These are phyloP conservation scores for Enterospora canceri DNA, from an alignment of 371 early-diverging fungal genomes.

Conservation along the genomic window DNA sequence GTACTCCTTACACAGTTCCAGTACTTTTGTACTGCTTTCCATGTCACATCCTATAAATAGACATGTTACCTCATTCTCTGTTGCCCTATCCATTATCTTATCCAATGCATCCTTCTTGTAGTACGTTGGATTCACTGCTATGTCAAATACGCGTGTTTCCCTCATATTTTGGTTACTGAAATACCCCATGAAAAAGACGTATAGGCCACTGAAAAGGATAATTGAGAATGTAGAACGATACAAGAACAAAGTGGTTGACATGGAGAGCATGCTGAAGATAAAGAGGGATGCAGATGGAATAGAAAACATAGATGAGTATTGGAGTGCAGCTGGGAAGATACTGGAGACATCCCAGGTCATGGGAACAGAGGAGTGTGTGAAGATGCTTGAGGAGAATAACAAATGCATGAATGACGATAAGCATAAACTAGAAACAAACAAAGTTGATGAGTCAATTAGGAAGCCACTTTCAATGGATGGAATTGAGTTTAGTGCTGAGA, in stretches of 20 bases:
- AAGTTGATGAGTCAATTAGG: no score
- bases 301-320: constrained; percentile 50
- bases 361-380: background rate
- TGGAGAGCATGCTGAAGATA: constrained; percentile 19
- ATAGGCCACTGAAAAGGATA: no score
- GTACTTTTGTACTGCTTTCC: constrained; percentile 12
- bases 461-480: no score
- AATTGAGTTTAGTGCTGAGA: no score
- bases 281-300: constrained; percentile 41
- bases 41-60: constrained; percentile 46
- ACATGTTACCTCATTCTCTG: constrained; percentile 25
- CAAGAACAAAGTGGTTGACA: background rate
- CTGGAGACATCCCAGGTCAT: background rate
- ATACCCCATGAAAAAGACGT: no score
- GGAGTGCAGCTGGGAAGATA: constrained; percentile 33
- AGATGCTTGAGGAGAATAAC: background rate
- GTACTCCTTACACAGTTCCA: constrained; percentile 33
- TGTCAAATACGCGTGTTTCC: no score
- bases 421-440: no score
- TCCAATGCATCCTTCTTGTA: constrained; percentile 25
- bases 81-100: constrained; percentile 24
- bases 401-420: constrained; percentile 26
- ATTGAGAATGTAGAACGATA: background rate
- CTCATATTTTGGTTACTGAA: no score
- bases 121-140: constrained; percentile 47